phyloP scores from a whole-genome alignment of 148 eudicot genomes.

The Drosera capensis region DNA sequence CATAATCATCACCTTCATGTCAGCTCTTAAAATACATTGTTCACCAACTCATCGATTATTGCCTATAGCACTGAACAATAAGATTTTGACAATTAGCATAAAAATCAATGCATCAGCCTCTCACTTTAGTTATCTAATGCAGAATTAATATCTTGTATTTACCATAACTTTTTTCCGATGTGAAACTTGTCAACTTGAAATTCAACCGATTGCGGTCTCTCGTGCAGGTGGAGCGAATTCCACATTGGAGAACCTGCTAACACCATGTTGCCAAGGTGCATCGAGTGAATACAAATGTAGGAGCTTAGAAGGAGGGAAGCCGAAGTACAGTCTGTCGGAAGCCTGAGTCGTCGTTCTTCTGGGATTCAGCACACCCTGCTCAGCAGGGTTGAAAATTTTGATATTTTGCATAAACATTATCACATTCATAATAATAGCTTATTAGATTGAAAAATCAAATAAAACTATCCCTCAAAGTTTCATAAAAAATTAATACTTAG shows the following conservation, averaged over 20 bases:
- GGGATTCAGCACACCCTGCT: constrained; percentile 57
- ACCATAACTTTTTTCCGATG: too few species aligned
- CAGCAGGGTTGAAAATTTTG: constrained; percentile 51
- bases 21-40: constrained; percentile 5
- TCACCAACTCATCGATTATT: neutral
- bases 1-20: constrained; percentile 36
- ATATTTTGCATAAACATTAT: too few species aligned
- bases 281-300: constrained; percentile 31
- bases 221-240: constrained; percentile 4
- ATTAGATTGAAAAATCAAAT: too few species aligned
- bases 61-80: neutral
- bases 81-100: too few species aligned
- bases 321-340: constrained; percentile 16
- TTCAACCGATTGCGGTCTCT: neutral
- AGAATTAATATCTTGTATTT: too few species aligned
- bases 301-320: constrained; percentile 9
- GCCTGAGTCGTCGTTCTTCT: constrained; percentile 28
- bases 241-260: constrained; percentile 7
- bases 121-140: too few species aligned
- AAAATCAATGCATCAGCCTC: too few species aligned
- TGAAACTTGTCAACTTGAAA: neutral
- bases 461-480: too few species aligned
- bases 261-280: constrained; percentile 44
- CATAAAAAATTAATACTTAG: too few species aligned
- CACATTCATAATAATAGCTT: too few species aligned